Percentiles rank a stretch among this genome's conserved stretches.
Conservation (phyloP, 2,329 filamentous ascomycete species). For the Arachnopeziza araneosa region DNA sequence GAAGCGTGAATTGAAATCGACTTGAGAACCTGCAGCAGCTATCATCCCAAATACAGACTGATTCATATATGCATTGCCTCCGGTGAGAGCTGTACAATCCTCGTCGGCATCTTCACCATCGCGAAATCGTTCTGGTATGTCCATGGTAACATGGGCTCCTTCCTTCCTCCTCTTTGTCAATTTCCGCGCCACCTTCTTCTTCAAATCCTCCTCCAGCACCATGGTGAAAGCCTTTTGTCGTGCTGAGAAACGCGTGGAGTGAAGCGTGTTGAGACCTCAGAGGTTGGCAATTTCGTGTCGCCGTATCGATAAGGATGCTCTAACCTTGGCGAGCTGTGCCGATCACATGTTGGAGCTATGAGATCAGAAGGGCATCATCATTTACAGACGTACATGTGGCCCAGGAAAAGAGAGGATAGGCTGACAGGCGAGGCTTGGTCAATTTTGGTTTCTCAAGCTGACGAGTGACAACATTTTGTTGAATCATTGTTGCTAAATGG, state of each 20-base stretch:
- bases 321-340: neutral
- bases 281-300: neutral
- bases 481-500: neutral
- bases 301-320: neutral
- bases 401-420: neutral
- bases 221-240: constrained; percentile 15
- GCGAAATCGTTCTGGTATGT: constrained; percentile 52
- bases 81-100: constrained; percentile 53
- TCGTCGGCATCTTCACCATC: constrained; percentile 55
- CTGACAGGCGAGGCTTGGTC: neutral
- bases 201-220: constrained; percentile 36
- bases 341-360: neutral
- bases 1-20: constrained; percentile 77
- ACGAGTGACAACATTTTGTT: neutral
- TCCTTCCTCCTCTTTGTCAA: constrained; percentile 38
- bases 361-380: neutral
- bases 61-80: constrained; percentile 57
- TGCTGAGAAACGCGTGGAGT: neutral
- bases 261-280: neutral
- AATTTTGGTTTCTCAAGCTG: neutral
- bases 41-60: constrained; percentile 93
- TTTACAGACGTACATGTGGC: neutral
- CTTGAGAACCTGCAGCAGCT: constrained; percentile 75
- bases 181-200: constrained; percentile 37
- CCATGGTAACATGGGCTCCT: constrained; percentile 38